Conservation (phyloP, 331 rosid genomes). For the Quercus tomentella region DNA sequence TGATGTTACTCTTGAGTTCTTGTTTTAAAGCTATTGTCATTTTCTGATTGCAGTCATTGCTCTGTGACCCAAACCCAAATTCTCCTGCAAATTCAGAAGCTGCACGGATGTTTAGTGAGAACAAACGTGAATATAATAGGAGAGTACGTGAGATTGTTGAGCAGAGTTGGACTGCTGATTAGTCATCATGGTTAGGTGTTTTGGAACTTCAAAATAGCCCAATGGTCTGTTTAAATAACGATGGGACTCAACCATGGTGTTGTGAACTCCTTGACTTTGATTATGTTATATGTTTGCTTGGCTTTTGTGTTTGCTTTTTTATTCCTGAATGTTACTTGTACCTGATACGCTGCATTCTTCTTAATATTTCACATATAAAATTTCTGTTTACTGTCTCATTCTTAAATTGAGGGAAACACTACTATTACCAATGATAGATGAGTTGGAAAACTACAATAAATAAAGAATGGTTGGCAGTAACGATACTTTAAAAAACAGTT, state of each 20-base stretch:
- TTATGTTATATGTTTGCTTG: conserved; percentile 46
- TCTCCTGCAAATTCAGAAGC: conserved; percentile 99
- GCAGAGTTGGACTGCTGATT: conserved; percentile 99
- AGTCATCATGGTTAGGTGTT: conserved; percentile 21
- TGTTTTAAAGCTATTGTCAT: background rate
- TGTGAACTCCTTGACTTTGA: conserved; percentile 22
- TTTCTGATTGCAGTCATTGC: conserved; percentile 71
- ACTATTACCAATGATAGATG: background rate
- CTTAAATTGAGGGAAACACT: background rate
- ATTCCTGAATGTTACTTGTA: background rate
- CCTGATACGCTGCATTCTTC: background rate
- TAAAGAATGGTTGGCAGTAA: background rate
- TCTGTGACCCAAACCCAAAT: conserved; percentile 95
- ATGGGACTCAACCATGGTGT: conserved; percentile 28
- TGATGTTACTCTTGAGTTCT: background rate
- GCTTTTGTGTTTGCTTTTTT: conserved; percentile 21
- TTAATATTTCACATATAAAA: background rate
- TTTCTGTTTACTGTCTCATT: background rate
- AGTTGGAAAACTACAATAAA: background rate
- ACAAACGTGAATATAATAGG: conserved; percentile 92
- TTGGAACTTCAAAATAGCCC: conserved; percentile 29
- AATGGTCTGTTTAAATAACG: conserved; percentile 38
- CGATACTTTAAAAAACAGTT: background rate
- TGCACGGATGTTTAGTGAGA: conserved; percentile 92
- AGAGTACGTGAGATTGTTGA: conserved; percentile 89